Evolutionary conservation across 2,329 filamentous ascomycete genomes (phyloP), one percentile per base, ranked within the genome.

Genomic region (Aspergillus caelatus): DNA sequence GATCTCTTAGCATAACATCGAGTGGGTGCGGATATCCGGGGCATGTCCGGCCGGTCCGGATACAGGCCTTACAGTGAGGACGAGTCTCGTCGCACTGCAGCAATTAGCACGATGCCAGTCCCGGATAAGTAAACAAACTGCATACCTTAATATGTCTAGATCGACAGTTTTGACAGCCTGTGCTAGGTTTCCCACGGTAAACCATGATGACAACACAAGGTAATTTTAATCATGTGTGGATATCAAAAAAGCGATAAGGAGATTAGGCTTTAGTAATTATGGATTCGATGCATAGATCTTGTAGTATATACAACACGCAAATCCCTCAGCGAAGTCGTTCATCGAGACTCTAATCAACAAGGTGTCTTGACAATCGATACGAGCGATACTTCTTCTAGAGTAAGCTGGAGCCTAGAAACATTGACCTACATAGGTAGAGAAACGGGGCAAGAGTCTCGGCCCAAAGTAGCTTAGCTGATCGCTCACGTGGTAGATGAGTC

Each of bases 71-170:
- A 61, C 73, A 75, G 39, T 72, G 66, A 21, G 73, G 73, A 28
- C 71, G 72, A 19, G 71, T 64, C 62, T 74, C 73, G 67, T 75
- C 73, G 56, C 73, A 75, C 73, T 75, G 36, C 4, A 32, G 28
- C 5, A 14, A 46, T 54, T 23, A 54, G 52, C 4, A 36, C n/a
- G 26, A 19, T 26, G 43, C 67, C 21, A 67, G 55, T 41, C 12
- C 36, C 3, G 10, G 14, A 16, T 4, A n/a, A 36, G 9, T 14
- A 28, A 2, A 8, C 14, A 34, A 3, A 8, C 14, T 7, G 21
- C 28, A 11, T 66, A 74, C 72, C 69, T 75, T 75, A 58, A 75
- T 75, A 57, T 67, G 72, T 46, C 73, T 66, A 26, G 65, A 63
- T 32, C 72, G 69, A 43, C 72, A 75, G n/a, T 69, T 75, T 50